phyloP scores from a whole-genome alignment of 2,329 filamentous ascomycete genomes.

The Elsinoe ampelina region DNA sequence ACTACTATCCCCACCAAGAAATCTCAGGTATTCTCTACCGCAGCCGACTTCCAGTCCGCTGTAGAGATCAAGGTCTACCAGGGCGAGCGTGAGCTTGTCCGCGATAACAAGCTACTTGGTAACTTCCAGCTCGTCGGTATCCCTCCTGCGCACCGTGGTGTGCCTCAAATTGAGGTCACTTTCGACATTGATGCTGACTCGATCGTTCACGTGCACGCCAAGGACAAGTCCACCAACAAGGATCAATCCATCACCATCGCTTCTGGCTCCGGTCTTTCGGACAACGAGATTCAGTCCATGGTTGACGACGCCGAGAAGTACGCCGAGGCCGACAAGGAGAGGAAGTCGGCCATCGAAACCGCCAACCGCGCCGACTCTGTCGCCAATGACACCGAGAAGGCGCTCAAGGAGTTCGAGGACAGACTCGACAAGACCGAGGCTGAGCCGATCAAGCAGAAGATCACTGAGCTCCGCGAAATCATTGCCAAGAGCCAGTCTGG shows the following conservation, averaged over 20 bases:
- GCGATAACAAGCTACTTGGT: slow-evolving; percentile 95
- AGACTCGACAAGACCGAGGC: slow-evolving; percentile 95
- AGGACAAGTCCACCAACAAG: slow-evolving; percentile 99
- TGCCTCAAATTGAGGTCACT: slow-evolving; percentile 93
- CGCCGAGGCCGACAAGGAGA: slow-evolving; percentile 88
- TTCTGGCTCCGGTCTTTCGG: slow-evolving; percentile 91
- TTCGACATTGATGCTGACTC: slow-evolving; percentile 98
- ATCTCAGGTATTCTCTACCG: slow-evolving; percentile 95
- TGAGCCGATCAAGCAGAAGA: slow-evolving; percentile 92
- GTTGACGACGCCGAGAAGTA: slow-evolving; percentile 97
- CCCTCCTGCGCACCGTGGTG: slow-evolving; percentile 88
- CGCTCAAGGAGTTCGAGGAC: slow-evolving; percentile 91
- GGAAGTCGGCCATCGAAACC: slow-evolving; percentile 88
- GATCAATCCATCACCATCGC: slow-evolving; percentile 99
- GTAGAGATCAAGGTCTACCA: slow-evolving; percentile 99
- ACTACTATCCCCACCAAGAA: slow-evolving; percentile 99
- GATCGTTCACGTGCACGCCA: slow-evolving; percentile 94
- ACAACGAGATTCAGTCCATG: slow-evolving; percentile 93
- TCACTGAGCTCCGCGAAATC: slow-evolving; percentile 69
- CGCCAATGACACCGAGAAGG: slow-evolving; percentile 96
- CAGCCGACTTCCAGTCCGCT: slow-evolving; percentile 94
- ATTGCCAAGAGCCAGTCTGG: slow-evolving; percentile 91
- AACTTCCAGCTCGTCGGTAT: slow-evolving; percentile 99
- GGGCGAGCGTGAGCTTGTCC: slow-evolving; percentile 98
- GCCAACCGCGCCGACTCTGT: slow-evolving; percentile 97